Evolutionary conservation across 163 green algal genomes (phyloP).

Genomic region (Chlamydomonas reinhardtii): DNA sequence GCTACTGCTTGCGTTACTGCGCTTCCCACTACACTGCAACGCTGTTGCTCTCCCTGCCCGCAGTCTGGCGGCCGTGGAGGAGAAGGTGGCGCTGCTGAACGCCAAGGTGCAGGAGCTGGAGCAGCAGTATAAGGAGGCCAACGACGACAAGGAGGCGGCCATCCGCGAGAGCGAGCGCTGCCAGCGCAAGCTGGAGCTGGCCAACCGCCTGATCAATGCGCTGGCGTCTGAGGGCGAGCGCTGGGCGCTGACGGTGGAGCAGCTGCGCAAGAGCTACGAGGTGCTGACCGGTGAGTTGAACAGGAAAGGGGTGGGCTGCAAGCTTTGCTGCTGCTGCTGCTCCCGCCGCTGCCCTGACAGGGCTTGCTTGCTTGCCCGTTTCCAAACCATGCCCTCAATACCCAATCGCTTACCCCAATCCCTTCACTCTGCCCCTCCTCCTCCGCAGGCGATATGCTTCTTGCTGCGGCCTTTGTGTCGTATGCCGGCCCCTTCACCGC

Average conservation of each 20-base stretch:
- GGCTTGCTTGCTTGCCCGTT: no score
- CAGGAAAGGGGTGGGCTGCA: no score
- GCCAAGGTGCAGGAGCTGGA: constrained; percentile 81
- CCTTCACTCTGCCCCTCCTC: neutral
- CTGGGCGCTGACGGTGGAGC: constrained; percentile 81
- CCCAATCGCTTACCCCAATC: no score
- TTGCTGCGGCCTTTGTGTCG: constrained; percentile 83
- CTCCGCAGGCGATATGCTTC: constrained; percentile 81
- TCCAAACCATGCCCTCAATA: no score
- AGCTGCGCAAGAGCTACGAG: constrained; percentile 80
- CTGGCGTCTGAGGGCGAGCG: constrained; percentile 82
- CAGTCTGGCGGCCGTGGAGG: constrained; percentile 41
- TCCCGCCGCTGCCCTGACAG: neutral
- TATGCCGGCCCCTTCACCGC: constrained; percentile 87
- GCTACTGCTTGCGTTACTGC: no score
- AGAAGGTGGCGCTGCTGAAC: constrained; percentile 51
- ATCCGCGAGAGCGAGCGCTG: constrained; percentile 79
- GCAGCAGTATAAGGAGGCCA: constrained; percentile 79
- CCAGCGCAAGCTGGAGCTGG: constrained; percentile 86
- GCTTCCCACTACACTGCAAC: no score
- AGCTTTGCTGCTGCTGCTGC: constrained; percentile 58
- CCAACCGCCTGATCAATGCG: constrained; percentile 88
- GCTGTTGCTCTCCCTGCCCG: neutral
- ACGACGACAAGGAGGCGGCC: constrained; percentile 83
- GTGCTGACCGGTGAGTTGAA: constrained; percentile 63